Evolutionary conservation across 1,139 yeast species (phyloP), one percentile per base, ranked within the genome.

Genomic region (Saccharomyces hybrid): DNA sequence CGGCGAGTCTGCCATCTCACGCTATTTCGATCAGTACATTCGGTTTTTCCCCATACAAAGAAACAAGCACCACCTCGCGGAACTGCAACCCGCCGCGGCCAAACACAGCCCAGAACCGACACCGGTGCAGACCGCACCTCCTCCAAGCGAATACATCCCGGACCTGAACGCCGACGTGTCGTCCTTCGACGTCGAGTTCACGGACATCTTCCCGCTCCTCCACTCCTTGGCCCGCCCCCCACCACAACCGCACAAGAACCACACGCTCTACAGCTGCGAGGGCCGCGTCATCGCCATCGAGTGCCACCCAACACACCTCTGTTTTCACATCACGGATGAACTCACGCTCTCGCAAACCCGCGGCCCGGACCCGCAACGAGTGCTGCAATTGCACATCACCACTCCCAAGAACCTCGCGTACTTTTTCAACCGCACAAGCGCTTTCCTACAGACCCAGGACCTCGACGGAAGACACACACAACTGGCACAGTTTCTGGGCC

Each of bases 311-410:
- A 19, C 51, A 3, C 42, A 47, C 26, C 19, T 28, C 31, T 47
- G 52, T n/a, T 50, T 27, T 38, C 56, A 44, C 19, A 19, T 24
- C 50, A 9, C 51, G 50, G 24, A 38, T 19, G 44, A 34, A 11
- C 19, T 34, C 5, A 9, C 42, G 9, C 42, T 3, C 9, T 14
- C 21, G 11, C 42, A 34, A 14, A 14, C 19, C 42, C 21, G 42
- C 12, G 11, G 24, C 24, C 7, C n/a, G 44, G 24, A 8, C n/a
- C 24, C 44, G 5, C 24, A 38, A 12, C 24, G 26, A 9, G 44
- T 53, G 26, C 47, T 56, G 42, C 44, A 61, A 29, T 55, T 64
- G 19, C 55, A 60, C 52, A 60, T 60, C 32, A 46, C 51, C 16
- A 48, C 52, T 31, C 28, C 61, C 5, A 48, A 52, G 7, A 56